These are phyloP conservation scores for Pseudohalonectria lignicola DNA, from an alignment of 2,329 filamentous ascomycete genomes.

Conservation along the genomic window DNA sequence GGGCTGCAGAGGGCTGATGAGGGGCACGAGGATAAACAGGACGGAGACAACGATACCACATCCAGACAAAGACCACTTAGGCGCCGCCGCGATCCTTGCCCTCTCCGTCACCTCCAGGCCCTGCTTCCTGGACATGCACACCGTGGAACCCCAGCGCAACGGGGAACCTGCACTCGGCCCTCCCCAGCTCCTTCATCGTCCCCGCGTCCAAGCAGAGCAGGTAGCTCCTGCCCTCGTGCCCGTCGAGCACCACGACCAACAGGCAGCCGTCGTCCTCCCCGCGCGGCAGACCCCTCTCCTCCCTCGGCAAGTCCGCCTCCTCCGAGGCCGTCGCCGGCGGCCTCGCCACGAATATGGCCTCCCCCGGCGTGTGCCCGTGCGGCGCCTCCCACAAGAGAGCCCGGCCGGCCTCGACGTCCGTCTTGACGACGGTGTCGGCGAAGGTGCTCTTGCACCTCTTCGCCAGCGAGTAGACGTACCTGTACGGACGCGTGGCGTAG, in stretches of 20 bases:
- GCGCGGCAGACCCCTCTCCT: no score
- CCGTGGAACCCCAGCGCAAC: constrained; percentile 59
- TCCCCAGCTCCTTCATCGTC: constrained; percentile 51
- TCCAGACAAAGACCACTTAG: no score
- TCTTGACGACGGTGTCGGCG: constrained; percentile 54
- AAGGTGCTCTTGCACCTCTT: constrained; percentile 48
- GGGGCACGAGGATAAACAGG: no score
- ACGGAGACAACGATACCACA: no score
- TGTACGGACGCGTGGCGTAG: constrained; percentile 38
- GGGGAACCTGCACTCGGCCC: constrained; percentile 49
- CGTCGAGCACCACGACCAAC: constrained; percentile 55
- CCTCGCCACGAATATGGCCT: constrained; percentile 54
- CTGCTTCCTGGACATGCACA: no score
- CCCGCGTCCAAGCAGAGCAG: constrained; percentile 53
- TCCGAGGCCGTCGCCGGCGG: constrained; percentile 23
- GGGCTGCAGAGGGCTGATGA: no score
- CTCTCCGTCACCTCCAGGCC: no score
- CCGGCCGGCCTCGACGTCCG: constrained; percentile 43
- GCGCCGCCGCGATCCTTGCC: no score
- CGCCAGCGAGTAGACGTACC: constrained; percentile 49
- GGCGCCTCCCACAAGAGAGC: constrained; percentile 45
- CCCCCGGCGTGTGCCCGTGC: constrained; percentile 53
- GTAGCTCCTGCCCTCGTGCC: constrained; percentile 46
- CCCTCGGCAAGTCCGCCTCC: constrained; percentile 18
- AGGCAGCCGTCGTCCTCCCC: constrained; percentile 58